Conservation (phyloP, 129 eudicot species). For the Arctium lappa region DNA sequence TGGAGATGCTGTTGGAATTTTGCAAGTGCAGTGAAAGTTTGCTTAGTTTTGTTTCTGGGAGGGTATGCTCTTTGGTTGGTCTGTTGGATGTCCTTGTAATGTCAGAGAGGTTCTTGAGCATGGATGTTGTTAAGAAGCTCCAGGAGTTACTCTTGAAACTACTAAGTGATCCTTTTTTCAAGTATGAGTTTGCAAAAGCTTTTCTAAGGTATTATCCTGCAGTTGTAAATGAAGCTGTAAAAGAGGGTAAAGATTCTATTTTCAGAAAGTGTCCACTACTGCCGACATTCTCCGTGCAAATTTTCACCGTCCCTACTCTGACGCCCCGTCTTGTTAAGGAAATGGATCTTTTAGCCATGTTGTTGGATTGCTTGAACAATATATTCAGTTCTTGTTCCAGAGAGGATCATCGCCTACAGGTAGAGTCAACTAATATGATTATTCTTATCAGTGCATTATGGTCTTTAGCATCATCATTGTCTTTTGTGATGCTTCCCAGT, state of each 20-base stretch:
- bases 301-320: conserved; percentile 88
- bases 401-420: conserved; percentile 87
- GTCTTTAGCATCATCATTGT: not conserved
- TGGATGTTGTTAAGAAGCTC: conserved; percentile 59
- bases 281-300: conserved; percentile 89
- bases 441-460: not conserved
- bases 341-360: conserved; percentile 66
- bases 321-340: conserved; percentile 94
- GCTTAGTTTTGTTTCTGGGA: conserved; percentile 83
- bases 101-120: conserved; percentile 71
- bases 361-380: conserved; percentile 70
- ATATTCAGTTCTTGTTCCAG: conserved; percentile 63
- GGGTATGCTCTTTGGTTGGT: conserved; percentile 47
- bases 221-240: conserved; percentile 58
- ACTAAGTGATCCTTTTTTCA: conserved; percentile 81
- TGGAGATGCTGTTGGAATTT: conserved; percentile 84
- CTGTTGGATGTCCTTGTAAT: conserved; percentile 69
- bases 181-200: conserved; percentile 88
- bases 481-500: not conserved
- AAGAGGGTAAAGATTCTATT: conserved; percentile 46
- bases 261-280: conserved; percentile 66
- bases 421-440: conserved; percentile 12
- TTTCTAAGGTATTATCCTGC: conserved; percentile 71
- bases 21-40: conserved; percentile 85
- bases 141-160: conserved; percentile 86